Percentiles rank a stretch among this genome's conserved stretches.
These are phyloP conservation scores for Cyberlindnera euphorbiiphila DNA, from an alignment of 805 yeast genomes.

Conservation along the genomic window DNA sequence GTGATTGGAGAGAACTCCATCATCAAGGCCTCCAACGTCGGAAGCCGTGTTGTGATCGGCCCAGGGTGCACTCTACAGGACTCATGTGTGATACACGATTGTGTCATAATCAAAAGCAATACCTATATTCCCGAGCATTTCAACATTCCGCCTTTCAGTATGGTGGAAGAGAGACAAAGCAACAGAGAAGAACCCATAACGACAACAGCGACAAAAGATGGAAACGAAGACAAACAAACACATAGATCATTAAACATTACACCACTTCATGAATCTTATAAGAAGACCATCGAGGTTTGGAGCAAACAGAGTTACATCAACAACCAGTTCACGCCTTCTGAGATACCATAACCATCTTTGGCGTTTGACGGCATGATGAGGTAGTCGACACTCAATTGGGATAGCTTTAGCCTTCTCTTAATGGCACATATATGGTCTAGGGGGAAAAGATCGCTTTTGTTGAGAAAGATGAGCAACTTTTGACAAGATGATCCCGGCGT, in stretches of 20 bases:
- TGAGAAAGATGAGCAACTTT: conserved; percentile 20
- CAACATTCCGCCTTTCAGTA: conserved; percentile 50
- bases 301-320: conserved; percentile 23
- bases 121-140: conserved; percentile 38
- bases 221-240: not conserved
- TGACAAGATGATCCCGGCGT: conserved; percentile 7
- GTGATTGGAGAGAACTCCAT: conserved; percentile 35
- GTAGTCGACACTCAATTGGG: conserved; percentile 10
- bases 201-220: not conserved
- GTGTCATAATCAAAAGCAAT: conserved; percentile 43
- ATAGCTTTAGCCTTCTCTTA: conserved; percentile 14
- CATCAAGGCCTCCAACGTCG: conserved; percentile 39
- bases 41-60: conserved; percentile 48
- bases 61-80: conserved; percentile 34
- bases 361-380: conserved; percentile 22
- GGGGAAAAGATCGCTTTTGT: conserved; percentile 19
- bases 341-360: conserved; percentile 20
- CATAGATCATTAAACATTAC: conserved; percentile 9
- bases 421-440: conserved; percentile 9
- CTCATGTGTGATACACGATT: conserved; percentile 44
- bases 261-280: conserved; percentile 28
- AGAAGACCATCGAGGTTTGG: conserved; percentile 26
- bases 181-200: not conserved
- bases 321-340: conserved; percentile 28
- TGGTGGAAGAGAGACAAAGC: conserved; percentile 28